Evolutionary conservation across 495 filamentous ascomycete species (phyloP).

Genomic region (Arthonia radiata): DNA sequence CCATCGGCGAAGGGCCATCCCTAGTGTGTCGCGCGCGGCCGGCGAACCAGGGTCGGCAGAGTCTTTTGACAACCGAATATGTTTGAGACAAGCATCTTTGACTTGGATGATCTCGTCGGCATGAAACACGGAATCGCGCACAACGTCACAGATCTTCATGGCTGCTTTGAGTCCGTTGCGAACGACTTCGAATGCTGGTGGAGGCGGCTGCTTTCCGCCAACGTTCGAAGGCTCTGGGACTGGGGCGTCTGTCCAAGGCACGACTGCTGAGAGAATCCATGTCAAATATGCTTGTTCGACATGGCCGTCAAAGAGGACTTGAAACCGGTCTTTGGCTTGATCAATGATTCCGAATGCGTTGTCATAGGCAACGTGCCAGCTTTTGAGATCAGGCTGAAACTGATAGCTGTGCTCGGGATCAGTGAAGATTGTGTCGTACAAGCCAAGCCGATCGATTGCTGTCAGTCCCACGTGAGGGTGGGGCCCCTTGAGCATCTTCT

Average conservation of each 20-base stretch:
- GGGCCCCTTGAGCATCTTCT: constrained; percentile 70
- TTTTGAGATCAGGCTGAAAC: constrained; percentile 8
- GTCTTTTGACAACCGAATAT: too few species aligned
- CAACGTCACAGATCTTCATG: constrained; percentile 40
- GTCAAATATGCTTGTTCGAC: constrained; percentile 36
- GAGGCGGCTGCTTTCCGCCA: constrained; percentile 21
- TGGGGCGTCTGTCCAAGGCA: constrained; percentile 45
- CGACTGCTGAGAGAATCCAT: constrained; percentile 51
- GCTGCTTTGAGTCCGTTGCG: constrained; percentile 58
- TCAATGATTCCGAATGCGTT: constrained; percentile 11
- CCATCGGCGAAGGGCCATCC: constrained; percentile 60
- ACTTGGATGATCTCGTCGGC: constrained; percentile 30
- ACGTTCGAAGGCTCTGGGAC: constrained; percentile 16
- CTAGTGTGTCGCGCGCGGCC: constrained; percentile 27
- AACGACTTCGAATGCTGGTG: constrained; percentile 26
- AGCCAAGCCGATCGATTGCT: constrained; percentile 45
- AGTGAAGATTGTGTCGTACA: constrained; percentile 66
- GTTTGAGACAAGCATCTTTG: constrained; percentile 21
- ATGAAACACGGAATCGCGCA: constrained; percentile 37
- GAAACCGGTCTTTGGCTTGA: constrained; percentile 5
- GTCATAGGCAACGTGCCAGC: constrained; percentile 27
- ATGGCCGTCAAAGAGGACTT: constrained; percentile 27
- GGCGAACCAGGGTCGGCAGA: too few species aligned
- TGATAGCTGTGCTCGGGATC: constrained; percentile 21
- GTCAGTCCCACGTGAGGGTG: constrained; percentile 41